A percentile compares a stretch with the other conserved stretches of the same genome.
These are phyloP conservation scores for Lithohypha guttulata DNA, from an alignment of 2,329 filamentous ascomycete species.

Conservation along the genomic window DNA sequence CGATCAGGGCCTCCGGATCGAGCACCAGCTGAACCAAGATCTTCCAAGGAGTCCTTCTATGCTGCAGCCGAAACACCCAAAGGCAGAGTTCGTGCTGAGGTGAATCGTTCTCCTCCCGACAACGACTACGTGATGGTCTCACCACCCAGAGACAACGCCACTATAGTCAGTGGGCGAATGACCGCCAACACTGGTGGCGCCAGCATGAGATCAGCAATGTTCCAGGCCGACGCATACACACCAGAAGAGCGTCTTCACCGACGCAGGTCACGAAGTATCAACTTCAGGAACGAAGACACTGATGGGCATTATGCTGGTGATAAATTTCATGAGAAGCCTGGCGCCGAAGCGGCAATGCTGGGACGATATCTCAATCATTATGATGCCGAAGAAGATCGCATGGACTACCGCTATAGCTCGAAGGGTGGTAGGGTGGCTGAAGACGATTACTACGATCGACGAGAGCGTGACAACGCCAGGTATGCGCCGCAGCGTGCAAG, in stretches of 20 bases:
- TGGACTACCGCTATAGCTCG: background rate
- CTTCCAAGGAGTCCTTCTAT: background rate
- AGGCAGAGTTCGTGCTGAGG: background rate
- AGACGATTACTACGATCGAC: background rate
- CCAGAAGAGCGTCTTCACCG: slow-evolving; percentile 1
- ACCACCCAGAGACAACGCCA: background rate
- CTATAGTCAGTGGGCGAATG: background rate
- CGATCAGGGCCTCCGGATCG: background rate
- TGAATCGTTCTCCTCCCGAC: background rate
- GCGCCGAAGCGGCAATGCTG: slow-evolving; percentile 5
- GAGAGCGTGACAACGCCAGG: slow-evolving; percentile 1
- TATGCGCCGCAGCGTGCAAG: slow-evolving; percentile 1
- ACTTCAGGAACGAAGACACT: background rate
- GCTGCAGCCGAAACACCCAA: background rate
- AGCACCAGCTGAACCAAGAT: no score
- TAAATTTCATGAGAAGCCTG: slow-evolving; percentile 2
- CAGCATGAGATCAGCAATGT: slow-evolving; percentile 1
- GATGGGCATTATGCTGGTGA: slow-evolving; percentile 1
- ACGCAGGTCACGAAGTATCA: slow-evolving; percentile 4
- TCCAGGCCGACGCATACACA: slow-evolving; percentile 3
- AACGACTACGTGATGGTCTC: slow-evolving; percentile 7
- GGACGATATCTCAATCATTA: slow-evolving; percentile 4
- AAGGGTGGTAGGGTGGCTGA: background rate
- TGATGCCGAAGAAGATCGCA: background rate
- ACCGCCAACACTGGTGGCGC: background rate